phyloP scores from a whole-genome alignment of 2,329 filamentous ascomycete species.

The Nectriaceae sp. region DNA sequence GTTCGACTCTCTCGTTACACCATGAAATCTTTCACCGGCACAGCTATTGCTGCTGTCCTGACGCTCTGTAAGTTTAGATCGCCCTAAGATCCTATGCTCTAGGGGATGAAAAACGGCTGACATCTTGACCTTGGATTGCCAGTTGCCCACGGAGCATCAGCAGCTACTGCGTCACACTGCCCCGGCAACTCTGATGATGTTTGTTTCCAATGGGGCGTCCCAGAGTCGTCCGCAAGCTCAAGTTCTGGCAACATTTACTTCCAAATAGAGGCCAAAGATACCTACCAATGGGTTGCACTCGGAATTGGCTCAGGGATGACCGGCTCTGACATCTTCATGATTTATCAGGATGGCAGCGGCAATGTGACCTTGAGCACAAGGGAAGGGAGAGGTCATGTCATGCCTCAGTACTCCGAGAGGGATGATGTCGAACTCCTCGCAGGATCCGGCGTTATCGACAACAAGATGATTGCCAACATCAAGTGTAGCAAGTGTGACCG shows the following conservation, averaged over 20 bases:
- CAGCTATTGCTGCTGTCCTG: constrained; percentile 2
- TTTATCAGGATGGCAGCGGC: constrained; percentile 59
- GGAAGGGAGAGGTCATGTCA: constrained; percentile 45
- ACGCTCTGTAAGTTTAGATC: constrained; percentile 21
- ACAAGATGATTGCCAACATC: constrained; percentile 62
- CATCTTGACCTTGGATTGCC: background rate
- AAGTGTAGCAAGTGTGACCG: constrained; percentile 53
- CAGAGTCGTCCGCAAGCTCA: constrained; percentile 47
- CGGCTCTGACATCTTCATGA: constrained; percentile 61
- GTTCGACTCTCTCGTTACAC: too few species aligned
- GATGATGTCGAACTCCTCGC: constrained; percentile 54
- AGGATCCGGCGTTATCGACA: constrained; percentile 57
- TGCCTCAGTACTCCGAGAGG: constrained; percentile 48
- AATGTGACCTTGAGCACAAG: constrained; percentile 66
- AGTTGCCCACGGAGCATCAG: constrained; percentile 25
- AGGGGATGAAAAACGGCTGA: too few species aligned
- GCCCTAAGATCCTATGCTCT: background rate
- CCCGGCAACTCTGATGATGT: constrained; percentile 40
- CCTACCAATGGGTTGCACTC: constrained; percentile 58
- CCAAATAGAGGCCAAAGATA: constrained; percentile 57
- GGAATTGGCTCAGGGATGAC: constrained; percentile 58
- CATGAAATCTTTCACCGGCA: constrained; percentile 10
- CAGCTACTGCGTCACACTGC: constrained; percentile 41
- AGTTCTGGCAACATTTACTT: constrained; percentile 60
- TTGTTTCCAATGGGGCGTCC: constrained; percentile 59